phyloP scores from a whole-genome alignment of 164 flowering plant species.

The Vitis rotundifolia region DNA sequence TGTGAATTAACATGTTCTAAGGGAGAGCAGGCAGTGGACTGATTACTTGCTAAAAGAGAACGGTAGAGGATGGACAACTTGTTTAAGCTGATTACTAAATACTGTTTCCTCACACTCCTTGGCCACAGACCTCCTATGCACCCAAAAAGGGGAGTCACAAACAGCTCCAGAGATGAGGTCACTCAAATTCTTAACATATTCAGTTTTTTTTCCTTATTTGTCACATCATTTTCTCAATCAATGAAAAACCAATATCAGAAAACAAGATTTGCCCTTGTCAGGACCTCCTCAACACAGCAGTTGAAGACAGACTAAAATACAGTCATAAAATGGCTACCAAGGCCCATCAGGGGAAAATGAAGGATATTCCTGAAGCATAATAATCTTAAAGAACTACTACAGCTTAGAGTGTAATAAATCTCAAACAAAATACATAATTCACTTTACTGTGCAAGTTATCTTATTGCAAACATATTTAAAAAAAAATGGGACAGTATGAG shows the following conservation, averaged over 20 bases:
- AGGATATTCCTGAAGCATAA: not conserved
- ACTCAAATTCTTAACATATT: not conserved
- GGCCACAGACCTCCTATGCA: no score
- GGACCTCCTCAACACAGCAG: no score
- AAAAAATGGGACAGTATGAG: no score
- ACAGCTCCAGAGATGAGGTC: not conserved
- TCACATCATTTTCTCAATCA: not conserved
- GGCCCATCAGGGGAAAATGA: not conserved
- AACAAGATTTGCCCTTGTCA: not conserved
- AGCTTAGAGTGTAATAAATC: not conserved
- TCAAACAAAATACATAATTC: no score
- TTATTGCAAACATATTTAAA: no score
- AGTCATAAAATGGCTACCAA: not conserved
- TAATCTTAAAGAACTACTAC: not conserved
- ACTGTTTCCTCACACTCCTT: no score
- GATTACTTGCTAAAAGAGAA: no score
- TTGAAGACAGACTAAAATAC: not conserved
- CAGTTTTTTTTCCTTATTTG: not conserved
- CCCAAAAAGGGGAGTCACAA: not conserved
- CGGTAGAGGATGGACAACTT: not conserved
- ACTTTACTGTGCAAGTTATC: no score
- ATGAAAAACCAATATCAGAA: not conserved
- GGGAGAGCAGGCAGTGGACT: no score
- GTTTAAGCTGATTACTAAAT: no score
- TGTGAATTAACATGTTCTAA: no score